Percentiles rank a stretch among this genome's conserved stretches.
These are phyloP conservation scores for Naganishia kalamii DNA, from an alignment of 768 basidiomycete genomes.

Conservation along the genomic window DNA sequence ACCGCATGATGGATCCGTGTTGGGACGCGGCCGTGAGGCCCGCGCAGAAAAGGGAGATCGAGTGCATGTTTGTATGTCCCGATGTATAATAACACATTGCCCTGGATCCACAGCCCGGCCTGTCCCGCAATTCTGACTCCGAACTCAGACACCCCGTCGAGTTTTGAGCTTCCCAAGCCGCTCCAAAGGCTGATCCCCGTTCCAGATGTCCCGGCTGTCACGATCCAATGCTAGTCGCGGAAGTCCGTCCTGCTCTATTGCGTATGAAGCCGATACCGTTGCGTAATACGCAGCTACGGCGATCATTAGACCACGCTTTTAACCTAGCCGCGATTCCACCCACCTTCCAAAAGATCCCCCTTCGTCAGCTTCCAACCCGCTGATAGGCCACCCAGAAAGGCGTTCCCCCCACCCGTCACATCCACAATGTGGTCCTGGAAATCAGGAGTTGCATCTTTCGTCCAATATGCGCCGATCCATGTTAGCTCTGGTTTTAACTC, in stretches of 20 bases:
- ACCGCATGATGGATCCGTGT: not conserved
- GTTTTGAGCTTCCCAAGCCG: not conserved
- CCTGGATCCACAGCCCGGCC: not conserved
- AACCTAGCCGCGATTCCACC: constrained; percentile 26
- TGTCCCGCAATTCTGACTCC: not conserved
- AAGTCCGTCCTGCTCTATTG: constrained; percentile 73
- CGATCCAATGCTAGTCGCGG: constrained; percentile 46
- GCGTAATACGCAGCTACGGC: constrained; percentile 63
- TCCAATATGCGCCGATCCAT: constrained; percentile 12
- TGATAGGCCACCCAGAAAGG: constrained; percentile 75
- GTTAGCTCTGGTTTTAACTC: not conserved
- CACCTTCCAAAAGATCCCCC: constrained; percentile 65
- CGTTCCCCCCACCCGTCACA: constrained; percentile 69
- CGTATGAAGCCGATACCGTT: constrained; percentile 72
- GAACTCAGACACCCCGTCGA: not conserved
- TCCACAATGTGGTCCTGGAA: constrained; percentile 13
- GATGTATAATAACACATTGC: constrained; percentile 13
- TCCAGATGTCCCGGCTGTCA: constrained; percentile 12
- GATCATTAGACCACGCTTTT: constrained; percentile 11
- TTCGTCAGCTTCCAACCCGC: constrained; percentile 60
- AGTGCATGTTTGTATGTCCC: constrained; percentile 4
- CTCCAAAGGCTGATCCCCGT: constrained; percentile 1
- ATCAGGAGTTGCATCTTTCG: not conserved
- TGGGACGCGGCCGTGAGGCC: not conserved
- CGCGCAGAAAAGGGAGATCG: not conserved